Base-by-base conservation (phyloP, 352 stramenopile species). In the Elongisporangium anandrum region DNA sequence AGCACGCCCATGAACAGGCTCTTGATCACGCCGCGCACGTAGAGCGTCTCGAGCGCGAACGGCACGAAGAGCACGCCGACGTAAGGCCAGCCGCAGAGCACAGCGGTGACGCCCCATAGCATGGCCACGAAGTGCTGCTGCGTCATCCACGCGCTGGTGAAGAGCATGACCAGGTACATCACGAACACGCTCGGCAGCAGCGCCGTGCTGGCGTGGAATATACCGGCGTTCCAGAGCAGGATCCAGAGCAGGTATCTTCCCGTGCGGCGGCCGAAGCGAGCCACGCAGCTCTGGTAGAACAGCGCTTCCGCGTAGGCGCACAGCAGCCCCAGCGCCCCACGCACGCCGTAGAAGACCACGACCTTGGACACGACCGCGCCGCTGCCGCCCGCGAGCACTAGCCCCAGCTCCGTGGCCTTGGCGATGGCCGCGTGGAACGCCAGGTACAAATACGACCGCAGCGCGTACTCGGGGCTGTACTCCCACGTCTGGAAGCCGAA, bases 41-140 rank as follows among this genome's bases (percentile, higher is more conserved):
- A 68, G 7, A 91, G 21, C 61, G 94, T 89, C 68, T 96, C 77
- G 48, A 98, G 34, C 52, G 91, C 85, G 57, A 98, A 94, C 8
- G 96, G 90, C n/a, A 99, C 63, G 69, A 99, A 99, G 22, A 99
- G 73, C 48, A 98, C 80, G 12, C 90, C 96, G 26, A 97, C 96
- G 75, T 99, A 99, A 12, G 97, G 97, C 97, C 97, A 99, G 51
- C 96, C 96, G 41, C 82, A 95, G 29, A 99, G 73, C 20, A 98
- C 94, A 26, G 95, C 94, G 13, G 97, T 54, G 20, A 98, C 68
- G 15, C 88, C 95, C 52, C 81, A 95, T 19, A 96, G 64, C 57
- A 97, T 76, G 34, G 92, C 93, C 5, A 68, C 24, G 48, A 73
- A 79, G 66, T 92, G 92, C 56, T 63, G 76, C 70, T 63, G 69